Evolutionary conservation across 805 yeast genomes (phyloP), one percentile per base, ranked within the genome.

Genomic region (Yarrowia osloensis): DNA sequence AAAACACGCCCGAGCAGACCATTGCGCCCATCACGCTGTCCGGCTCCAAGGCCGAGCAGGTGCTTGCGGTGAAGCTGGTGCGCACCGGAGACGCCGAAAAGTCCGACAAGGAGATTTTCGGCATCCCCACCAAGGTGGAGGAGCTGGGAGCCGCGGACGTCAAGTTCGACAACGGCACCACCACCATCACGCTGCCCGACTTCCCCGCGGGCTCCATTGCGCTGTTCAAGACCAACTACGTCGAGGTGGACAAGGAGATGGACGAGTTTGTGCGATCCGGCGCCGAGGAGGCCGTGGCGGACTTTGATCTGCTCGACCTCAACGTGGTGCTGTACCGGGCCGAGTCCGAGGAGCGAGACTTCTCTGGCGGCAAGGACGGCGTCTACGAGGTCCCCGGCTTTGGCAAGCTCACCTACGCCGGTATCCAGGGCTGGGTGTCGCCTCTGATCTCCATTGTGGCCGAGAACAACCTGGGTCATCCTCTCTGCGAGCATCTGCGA

Each of bases 121-220:
- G 93, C 1, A 83, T 92, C 67, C 90, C 95, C 4, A 88, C 89
- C 0, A 78, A 84, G 70, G 78, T 91, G 1, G 81, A 77, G 6
- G 84, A 82, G 28, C 75, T 93, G 2, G 78, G 81, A 2, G 77
- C 81, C 0, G 86, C 92, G 9, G 69, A 70, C 0, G 77, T 89
- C 39, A 80, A 84, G 68, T 81, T 79, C 5, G 74, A 69, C 0
- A 76, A 78, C 8, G 74, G 78, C 4, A 82, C 82, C 40, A 79
- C 93, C 3, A 79, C 81, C 4, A 85, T 95, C 65, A 77, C 74
- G 0, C 77, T 89, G 9, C 89, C 91, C 24, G 84, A 80, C 0
- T 93, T 94, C 78, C 92, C 94, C 3, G 94, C 90, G 65, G 99
- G 99, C 3, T 89, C 97, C 1, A 91, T 95, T 71, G 91, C 96